Evolutionary conservation across 148 eudicot species (phyloP).

Genomic region (Rhododendron williamsianum): DNA sequence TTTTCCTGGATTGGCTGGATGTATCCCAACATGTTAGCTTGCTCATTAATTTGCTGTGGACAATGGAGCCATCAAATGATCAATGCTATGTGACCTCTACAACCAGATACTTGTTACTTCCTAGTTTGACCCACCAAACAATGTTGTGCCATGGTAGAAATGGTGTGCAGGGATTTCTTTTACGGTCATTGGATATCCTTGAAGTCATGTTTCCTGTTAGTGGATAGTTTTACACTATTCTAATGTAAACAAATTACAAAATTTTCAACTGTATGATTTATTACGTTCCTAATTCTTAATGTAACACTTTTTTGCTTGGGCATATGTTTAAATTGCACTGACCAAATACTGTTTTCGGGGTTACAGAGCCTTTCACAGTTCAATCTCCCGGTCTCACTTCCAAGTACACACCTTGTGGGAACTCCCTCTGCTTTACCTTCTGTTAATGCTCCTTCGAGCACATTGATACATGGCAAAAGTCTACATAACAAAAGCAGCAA

Average conservation of each 20-base stretch:
- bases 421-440: slow-evolving; percentile 55
- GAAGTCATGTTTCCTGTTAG: not conserved
- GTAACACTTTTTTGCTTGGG: not conserved
- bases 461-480: slow-evolving; percentile 41
- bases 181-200: not conserved
- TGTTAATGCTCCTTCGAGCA: slow-evolving; percentile 38
- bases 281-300: not conserved
- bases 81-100: not conserved
- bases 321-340: not conserved
- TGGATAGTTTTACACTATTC: not conserved
- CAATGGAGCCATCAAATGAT: not conserved
- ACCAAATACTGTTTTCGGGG: slow-evolving; percentile 12
- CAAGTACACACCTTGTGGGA: slow-evolving; percentile 60
- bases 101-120: not conserved
- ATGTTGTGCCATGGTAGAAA: slow-evolving; percentile 4
- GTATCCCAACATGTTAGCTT: not conserved
- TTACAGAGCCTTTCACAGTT: slow-evolving; percentile 95
- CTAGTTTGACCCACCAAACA: not conserved
- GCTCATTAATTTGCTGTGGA: not conserved
- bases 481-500: slow-evolving; percentile 46
- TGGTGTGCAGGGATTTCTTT: not conserved
- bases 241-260: not conserved
- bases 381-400: slow-evolving; percentile 89
- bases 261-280: not conserved
- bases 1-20: slow-evolving; percentile 1